Base-by-base conservation (phyloP, 2,329 filamentous ascomycete genomes). In the Fusarium longipes region DNA sequence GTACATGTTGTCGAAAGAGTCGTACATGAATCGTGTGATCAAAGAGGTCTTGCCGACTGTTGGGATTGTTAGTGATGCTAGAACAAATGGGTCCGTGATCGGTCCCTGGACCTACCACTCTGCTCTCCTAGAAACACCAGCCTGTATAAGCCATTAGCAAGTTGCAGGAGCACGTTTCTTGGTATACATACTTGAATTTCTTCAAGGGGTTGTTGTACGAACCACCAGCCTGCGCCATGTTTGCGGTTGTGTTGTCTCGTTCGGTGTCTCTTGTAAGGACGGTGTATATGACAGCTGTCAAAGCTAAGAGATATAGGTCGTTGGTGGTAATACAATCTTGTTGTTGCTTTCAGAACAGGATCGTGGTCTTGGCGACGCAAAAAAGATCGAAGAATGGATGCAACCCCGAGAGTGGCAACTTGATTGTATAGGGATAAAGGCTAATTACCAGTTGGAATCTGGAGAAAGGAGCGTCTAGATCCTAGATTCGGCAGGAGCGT, bases 1-100 rank as follows among this genome's bases (percentile, higher is more conserved):
- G 83, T 99, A 99, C 86, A 95, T 98, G 83, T 97, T 97, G 85
- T 99, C 96, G 85, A 99, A 99, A 45, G 96, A 98, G 82, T 99
- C 96, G 86, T 99, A 99, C 96, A 99, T 99, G 86, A 99, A 99
- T 70, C 96, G 91, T 71, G 96, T 99, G 79, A 99, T 99, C 74
- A 99, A 84, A 65, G 96, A 99, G 30, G 96, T 99, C 84, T 99
- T 99, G 78, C 96, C 96, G 75, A 99, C 96, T 98, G 79, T 69
- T 61, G 52, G 52, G 48, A 47, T 63, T 33, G 48, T 78, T 69
- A 77, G 77, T 71, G 54, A 63, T 42, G 44, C 54, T 47, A 54
- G 52, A 50, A 57, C 45, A 52, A 55, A 57, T 20, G 56, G 56
- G 43, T 61, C 68, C 64, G 70, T 44, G 30, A 59, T 70, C 63